Base-by-base conservation (phyloP, 164 flowering plant genomes). In the Chimonanthus salicifolius region DNA sequence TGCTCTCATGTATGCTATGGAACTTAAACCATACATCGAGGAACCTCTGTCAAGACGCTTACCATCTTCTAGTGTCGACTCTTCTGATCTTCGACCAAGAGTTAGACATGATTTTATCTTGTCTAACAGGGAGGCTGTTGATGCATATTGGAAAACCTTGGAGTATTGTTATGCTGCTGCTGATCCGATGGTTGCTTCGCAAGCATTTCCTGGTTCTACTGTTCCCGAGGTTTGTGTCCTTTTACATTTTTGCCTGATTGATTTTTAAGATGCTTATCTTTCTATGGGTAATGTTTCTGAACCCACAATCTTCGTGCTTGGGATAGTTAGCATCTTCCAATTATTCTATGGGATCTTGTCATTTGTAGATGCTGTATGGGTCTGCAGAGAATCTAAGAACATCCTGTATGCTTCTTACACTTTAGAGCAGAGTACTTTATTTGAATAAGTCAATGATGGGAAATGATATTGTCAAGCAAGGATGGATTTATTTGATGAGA, bases 201-300 rank as follows among this genome's bases (percentile, higher is more conserved):
- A 84, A 81, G 94, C 98, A 73, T 95, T 93, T 66, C 98, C 99
- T 71, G 99, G 99, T 72, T 93, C 95, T 79, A 83, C 88, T 63
- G 97, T 93, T 78, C 87, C 68, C 72, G 97, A 95, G 94, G 98
- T 94, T 54, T 72, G 72, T 47, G 45, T 16, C 45, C 43, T 69
- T 69, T 33, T 33, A 33, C 33, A 33, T 33, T 33, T 33, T 33
- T 33, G 1, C 33, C 33, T 33, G 33, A 33, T 33, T 33, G 33
- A 33, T 33, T 33, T 33, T 33, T 33, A 1, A 33, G 33, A 33
- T 33, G 33, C 33, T 1, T 33, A 33, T 33, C 33, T 33, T 33
- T 33, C 33, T 33, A 33, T 33, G 33, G 33, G 33, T 33, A 33
- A 33, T 33, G 33, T 33, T 33, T 33, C 33, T 33, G 33, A 33